A percentile compares a stretch with the other conserved stretches of the same genome.
Conservation (phyloP, 768 basidiomycete genomes). For the Glaciozyma antarctica region DNA sequence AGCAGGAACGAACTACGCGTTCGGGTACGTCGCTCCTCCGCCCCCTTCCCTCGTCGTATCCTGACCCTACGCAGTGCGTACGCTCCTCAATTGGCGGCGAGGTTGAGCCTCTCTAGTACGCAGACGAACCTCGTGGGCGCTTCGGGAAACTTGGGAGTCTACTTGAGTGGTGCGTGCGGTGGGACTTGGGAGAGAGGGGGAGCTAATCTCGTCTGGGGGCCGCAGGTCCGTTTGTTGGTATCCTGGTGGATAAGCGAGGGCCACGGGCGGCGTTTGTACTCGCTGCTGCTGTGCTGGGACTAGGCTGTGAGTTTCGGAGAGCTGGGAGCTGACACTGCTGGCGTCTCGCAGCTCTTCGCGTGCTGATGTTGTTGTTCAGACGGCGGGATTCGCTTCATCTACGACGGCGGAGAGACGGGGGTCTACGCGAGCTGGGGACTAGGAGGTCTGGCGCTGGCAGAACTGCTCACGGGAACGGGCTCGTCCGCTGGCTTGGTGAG, state of each 20-base stretch:
- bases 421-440: constrained; percentile 1
- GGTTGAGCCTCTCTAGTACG: constrained; percentile 12
- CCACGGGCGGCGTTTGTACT: background rate
- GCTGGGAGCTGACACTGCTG: background rate
- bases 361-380: background rate
- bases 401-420: constrained; percentile 14
- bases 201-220: too few species aligned
- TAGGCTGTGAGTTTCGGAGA: constrained; percentile 4
- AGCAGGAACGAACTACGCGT: constrained; percentile 24
- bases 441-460: constrained; percentile 10
- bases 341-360: background rate
- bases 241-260: constrained; percentile 17
- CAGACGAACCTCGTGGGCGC: constrained; percentile 24
- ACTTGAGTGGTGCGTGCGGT: constrained; percentile 8
- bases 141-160: constrained; percentile 15
- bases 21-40: background rate
- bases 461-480: constrained; percentile 18
- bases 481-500: background rate
- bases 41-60: too few species aligned
- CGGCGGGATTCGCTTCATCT: constrained; percentile 2
- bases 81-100: constrained; percentile 12
- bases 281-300: constrained; percentile 1
- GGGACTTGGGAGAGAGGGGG: too few species aligned
- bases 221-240: constrained; percentile 11
- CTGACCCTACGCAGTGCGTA: background rate